These are phyloP conservation scores for Galerina sulciceps DNA, from an alignment of 768 basidiomycete genomes.

Conservation along the genomic window DNA sequence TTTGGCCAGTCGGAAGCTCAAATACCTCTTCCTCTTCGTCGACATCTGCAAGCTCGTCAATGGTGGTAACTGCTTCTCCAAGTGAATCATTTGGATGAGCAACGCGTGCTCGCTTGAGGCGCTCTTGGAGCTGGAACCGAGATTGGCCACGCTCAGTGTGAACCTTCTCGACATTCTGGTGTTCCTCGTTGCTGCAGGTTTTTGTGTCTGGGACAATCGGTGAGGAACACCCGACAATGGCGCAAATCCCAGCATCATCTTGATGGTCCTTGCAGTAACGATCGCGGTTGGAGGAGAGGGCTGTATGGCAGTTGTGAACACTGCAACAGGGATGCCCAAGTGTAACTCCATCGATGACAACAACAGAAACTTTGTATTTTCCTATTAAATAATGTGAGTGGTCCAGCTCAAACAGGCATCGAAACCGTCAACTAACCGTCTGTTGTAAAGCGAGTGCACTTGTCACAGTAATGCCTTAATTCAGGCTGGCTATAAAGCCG, in stretches of 20 bases:
- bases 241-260: neutral
- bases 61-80: constrained; percentile 15
- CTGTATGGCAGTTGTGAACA: constrained; percentile 11
- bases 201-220: constrained; percentile 3
- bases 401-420: neutral
- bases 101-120: constrained; percentile 17
- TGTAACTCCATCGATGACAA: constrained; percentile 15
- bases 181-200: constrained; percentile 24
- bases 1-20: constrained; percentile 5
- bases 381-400: neutral
- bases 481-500: constrained; percentile 6
- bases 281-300: constrained; percentile 5
- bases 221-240: no score
- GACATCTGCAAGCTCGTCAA: constrained; percentile 11
- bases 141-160: constrained; percentile 13
- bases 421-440: neutral
- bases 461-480: neutral
- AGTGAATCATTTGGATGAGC: constrained; percentile 8
- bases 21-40: constrained; percentile 2
- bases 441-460: neutral
- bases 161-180: constrained; percentile 24
- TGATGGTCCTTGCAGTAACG: neutral
- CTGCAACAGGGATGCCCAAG: constrained; percentile 19
- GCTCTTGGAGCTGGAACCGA: constrained; percentile 32
- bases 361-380: constrained; percentile 1